Base-by-base conservation (phyloP, 1,284 basidiomycete species). In the Papiliotrema nemorosa region DNA sequence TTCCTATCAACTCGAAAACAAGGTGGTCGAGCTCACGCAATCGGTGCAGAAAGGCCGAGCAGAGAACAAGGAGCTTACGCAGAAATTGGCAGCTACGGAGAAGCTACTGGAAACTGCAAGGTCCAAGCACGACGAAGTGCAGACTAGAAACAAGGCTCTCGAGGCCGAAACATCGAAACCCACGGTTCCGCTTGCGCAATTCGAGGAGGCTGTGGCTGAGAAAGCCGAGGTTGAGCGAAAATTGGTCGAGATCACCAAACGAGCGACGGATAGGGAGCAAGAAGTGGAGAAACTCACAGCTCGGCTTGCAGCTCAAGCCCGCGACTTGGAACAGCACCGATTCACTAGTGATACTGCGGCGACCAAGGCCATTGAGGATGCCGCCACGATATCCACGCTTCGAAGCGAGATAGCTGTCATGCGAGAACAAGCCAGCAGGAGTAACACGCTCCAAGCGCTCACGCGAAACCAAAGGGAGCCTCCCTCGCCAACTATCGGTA, bases 1-100 rank as follows among this genome's bases (percentile, higher is more conserved):
- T 59, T 97, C 96, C 0, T 98, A 97, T 73, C 85, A 84, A 63
- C 81, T 99, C 54, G 96, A 99, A 78, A 98, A 98, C 82, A 99
- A 98, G 78, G 96, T 98, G 43, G 90, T 99, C 53, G 94, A 98
- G 72, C 86, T 99, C 62, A 98, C 96, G 0, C 96, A 98, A 72
- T 85, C 79, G n/a, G 80, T 98, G 16, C 96, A 98, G 74, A 87
- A 83, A 69, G 85, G 94, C 36, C 93, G 86, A 9, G 83, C 84
- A 57, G 94, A 98, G 78, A 94, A 90, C 79, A 94, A 91, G 76
- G 85, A 85, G 54, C 78, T 98, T 35, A 84, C 87, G 58, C 76
- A 76, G 26, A 84, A 85, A 65, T 79, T 98, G 35, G 74, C 78
- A 20, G 83, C 87, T 43, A 79, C 97, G 37, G 90, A 97, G 76